Percentiles rank a stretch among this genome's conserved stretches.
These are phyloP conservation scores for Acmispon strigosus DNA, from an alignment of 306 rosid species.

Conservation along the genomic window DNA sequence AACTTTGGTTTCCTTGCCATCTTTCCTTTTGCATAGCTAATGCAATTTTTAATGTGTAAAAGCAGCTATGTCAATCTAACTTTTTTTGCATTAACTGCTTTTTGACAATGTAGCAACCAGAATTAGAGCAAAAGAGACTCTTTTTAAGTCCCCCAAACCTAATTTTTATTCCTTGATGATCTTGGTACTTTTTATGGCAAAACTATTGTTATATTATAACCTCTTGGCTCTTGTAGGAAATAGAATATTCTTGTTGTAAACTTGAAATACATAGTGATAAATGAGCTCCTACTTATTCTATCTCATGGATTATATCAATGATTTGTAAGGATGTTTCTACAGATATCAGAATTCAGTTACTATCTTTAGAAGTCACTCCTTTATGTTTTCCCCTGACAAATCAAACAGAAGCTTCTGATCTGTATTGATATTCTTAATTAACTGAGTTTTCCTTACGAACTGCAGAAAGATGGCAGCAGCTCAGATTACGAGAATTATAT, in stretches of 20 bases:
- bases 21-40: neutral
- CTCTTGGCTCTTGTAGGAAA: neutral
- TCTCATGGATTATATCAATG: neutral
- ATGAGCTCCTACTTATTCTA: conserved; percentile 7
- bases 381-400: neutral
- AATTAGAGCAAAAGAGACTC: neutral
- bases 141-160: neutral
- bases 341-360: neutral
- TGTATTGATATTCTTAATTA: neutral
- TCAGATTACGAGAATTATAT: conserved; percentile 67
- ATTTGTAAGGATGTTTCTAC: conserved; percentile 1
- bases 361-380: conserved; percentile 3
- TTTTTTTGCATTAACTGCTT: neutral
- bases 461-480: conserved; percentile 85
- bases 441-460: conserved; percentile 9
- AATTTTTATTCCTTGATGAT: neutral
- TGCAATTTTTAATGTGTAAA: neutral
- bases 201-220: neutral
- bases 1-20: neutral
- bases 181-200: neutral
- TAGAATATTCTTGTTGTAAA: neutral
- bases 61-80: neutral
- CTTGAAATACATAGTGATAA: neutral
- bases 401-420: neutral
- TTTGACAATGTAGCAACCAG: neutral